Evolutionary conservation across 306 rosid genomes (phyloP).

Genomic region (Cucumis hystrix): DNA sequence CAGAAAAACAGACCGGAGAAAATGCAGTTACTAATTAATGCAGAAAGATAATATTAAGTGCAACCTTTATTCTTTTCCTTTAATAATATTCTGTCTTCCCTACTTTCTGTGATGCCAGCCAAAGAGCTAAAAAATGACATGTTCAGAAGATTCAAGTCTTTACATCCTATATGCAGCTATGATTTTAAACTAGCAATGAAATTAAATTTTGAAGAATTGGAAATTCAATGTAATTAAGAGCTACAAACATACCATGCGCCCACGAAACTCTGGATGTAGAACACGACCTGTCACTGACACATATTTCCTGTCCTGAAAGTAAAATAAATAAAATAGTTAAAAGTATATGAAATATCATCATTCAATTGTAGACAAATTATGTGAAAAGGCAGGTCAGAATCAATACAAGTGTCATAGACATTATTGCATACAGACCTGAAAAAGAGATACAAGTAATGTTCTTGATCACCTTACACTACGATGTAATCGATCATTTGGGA

Average conservation of each 20-base stretch:
- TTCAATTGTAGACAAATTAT: background rate
- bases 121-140: background rate
- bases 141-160: background rate
- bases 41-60: background rate
- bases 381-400: background rate
- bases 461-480: background rate
- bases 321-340: background rate
- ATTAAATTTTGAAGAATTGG: background rate
- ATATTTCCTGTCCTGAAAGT: slow-evolving; percentile 69
- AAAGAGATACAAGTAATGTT: background rate
- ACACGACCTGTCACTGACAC: slow-evolving; percentile 70
- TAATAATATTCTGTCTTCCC: background rate
- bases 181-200: background rate
- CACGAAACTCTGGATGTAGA: slow-evolving; percentile 86
- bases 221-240: background rate
- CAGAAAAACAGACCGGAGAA: background rate
- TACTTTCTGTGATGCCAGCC: background rate
- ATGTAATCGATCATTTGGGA: background rate
- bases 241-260: slow-evolving; percentile 72
- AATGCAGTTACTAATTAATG: background rate
- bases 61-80: background rate
- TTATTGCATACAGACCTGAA: background rate
- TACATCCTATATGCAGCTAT: background rate
- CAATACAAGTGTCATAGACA: background rate
- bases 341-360: background rate